These are phyloP conservation scores for Coemansia reversa DNA, from an alignment of 192 early-diverging fungal genomes.

Conservation along the genomic window DNA sequence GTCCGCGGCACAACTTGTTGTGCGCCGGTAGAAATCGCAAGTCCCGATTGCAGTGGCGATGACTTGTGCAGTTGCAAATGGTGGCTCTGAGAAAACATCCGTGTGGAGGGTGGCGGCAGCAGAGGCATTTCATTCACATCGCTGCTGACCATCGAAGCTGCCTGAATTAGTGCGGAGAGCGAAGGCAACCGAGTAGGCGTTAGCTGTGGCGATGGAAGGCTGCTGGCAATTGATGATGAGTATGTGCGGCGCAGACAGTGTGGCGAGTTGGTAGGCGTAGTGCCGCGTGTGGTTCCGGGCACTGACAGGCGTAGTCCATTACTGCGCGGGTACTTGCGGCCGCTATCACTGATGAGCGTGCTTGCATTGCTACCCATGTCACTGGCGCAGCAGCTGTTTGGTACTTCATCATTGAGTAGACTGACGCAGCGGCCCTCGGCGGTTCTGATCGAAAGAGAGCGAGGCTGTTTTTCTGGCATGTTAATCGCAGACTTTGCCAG, in stretches of 20 bases:
- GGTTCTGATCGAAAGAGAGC: conserved; percentile 39
- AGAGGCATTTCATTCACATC: neutral
- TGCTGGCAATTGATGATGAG: conserved; percentile 9
- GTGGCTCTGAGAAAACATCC: neutral
- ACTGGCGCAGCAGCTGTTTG: conserved; percentile 4
- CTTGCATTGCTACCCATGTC: conserved; percentile 1
- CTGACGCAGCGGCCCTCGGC: conserved; percentile 37
- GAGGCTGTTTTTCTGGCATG: conserved; percentile 17
- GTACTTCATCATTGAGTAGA: conserved; percentile 35
- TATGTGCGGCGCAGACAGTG: conserved; percentile 13
- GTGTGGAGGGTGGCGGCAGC: neutral
- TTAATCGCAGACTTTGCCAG: neutral
- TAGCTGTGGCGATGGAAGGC: conserved; percentile 15
- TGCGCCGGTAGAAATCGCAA: neutral
- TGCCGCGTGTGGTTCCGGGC: conserved; percentile 17
- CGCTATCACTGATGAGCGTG: conserved; percentile 7
- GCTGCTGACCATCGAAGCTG: conserved; percentile 15
- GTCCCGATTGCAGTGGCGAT: neutral
- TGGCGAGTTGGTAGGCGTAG: conserved; percentile 17
- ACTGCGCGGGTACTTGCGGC: neutral
- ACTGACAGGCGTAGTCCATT: conserved; percentile 15
- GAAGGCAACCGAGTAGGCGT: conserved; percentile 25
- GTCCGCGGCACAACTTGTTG: conserved; percentile 6
- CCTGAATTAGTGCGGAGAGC: conserved; percentile 31
- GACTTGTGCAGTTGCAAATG: conserved; percentile 6